A percentile compares a stretch with the other conserved stretches of the same genome.
Evolutionary conservation across 306 rosid genomes (phyloP).

Genomic region (Trifolium fragiferum): DNA sequence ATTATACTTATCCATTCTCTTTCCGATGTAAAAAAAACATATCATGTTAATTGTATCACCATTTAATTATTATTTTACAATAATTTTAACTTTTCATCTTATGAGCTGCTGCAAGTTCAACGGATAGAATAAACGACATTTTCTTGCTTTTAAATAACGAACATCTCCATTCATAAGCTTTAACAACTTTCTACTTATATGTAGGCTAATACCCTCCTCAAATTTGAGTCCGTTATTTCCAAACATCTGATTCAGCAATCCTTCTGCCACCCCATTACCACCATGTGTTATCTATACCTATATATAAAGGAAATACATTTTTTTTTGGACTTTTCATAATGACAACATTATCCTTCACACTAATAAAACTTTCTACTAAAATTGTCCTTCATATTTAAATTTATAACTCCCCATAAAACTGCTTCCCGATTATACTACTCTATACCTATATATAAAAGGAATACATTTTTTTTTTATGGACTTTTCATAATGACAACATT

Average conservation of each 20-base stretch:
- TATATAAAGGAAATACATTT: too few relatives aligned
- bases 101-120: slow-evolving; percentile 74
- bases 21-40: too few relatives aligned
- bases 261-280: slow-evolving; percentile 80
- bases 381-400: too few relatives aligned
- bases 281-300: slow-evolving; percentile 51
- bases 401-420: too few relatives aligned
- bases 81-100: slow-evolving; percentile 40
- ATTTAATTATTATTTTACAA: slow-evolving; percentile 37
- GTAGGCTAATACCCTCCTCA: slow-evolving; percentile 79
- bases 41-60: slow-evolving; percentile 26
- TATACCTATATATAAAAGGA: too few relatives aligned
- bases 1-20: too few relatives aligned
- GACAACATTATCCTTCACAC: too few relatives aligned
- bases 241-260: slow-evolving; percentile 81
- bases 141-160: slow-evolving; percentile 77
- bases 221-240: slow-evolving; percentile 63
- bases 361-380: too few relatives aligned
- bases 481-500: too few relatives aligned
- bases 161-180: slow-evolving; percentile 93
- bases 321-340: too few relatives aligned
- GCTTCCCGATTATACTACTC: too few relatives aligned
- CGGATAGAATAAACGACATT: slow-evolving; percentile 70
- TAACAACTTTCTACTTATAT: slow-evolving; percentile 81
- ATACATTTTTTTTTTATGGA: too few relatives aligned